Evolutionary conservation across 345 rosid genomes (phyloP).

Genomic region (Cardamine resedifolia): DNA sequence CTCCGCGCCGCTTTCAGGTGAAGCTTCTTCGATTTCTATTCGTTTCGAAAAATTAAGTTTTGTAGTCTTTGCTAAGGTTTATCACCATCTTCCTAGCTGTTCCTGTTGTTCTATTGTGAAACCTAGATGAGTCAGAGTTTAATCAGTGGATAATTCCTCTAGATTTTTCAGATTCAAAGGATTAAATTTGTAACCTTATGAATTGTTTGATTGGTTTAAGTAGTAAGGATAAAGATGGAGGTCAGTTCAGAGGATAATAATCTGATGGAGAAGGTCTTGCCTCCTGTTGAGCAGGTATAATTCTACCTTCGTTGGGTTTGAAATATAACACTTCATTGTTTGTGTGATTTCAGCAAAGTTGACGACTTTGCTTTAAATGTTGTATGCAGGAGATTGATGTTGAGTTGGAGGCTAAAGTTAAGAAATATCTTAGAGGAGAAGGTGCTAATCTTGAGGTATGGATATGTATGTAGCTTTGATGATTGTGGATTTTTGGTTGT

Average conservation of each 20-base stretch:
- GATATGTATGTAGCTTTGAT: neutral
- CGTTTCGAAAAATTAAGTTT: neutral
- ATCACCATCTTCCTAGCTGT: slow-evolving; percentile 1
- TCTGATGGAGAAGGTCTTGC: slow-evolving; percentile 33
- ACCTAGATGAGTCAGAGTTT: neutral
- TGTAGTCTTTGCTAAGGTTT: neutral
- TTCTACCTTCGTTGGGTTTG: neutral
- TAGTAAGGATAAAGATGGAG: slow-evolving; percentile 39
- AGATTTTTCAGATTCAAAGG: neutral
- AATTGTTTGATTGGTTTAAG: slow-evolving; percentile 6
- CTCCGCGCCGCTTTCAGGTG: slow-evolving; percentile 17
- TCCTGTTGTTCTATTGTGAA: neutral
- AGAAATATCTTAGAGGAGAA: slow-evolving; percentile 77
- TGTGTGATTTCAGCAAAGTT: slow-evolving; percentile 21
- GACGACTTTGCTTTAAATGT: slow-evolving; percentile 12
- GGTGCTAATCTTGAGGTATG: slow-evolving; percentile 61
- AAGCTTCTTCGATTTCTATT: slow-evolving; percentile 10
- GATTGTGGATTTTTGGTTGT: slow-evolving; percentile 22
- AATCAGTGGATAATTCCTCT: neutral
- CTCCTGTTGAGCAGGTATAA: slow-evolving; percentile 48
- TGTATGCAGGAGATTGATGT: slow-evolving; percentile 49
- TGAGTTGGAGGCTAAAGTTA: slow-evolving; percentile 54
- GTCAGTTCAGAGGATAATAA: slow-evolving; percentile 36
- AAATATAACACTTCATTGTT: neutral
- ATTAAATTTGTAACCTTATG: neutral